Conservation (phyloP, 371 early-diverging fungal genomes). For the Neoconidiobolus thromboides region DNA sequence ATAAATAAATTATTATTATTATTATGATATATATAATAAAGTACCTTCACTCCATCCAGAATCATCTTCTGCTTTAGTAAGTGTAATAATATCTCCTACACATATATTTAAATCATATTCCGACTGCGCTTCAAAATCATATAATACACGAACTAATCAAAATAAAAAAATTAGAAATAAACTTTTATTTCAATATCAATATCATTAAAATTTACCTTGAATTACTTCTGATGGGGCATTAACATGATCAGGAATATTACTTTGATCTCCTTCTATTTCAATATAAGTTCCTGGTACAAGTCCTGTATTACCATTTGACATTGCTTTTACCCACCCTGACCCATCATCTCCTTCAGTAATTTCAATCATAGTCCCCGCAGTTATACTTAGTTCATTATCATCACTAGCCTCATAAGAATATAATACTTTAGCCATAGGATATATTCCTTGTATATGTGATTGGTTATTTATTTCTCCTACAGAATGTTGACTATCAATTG, state of each 20-base stretch:
- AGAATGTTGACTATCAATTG: neutral
- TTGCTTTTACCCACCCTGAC: constrained; percentile 59
- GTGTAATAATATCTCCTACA: constrained; percentile 40
- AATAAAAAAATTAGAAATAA: neutral
- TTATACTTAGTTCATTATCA: neutral
- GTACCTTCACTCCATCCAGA: constrained; percentile 66
- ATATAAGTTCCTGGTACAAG: constrained; percentile 54
- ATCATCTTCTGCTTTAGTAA: constrained; percentile 34
- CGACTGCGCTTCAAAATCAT: constrained; percentile 52
- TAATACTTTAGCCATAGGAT: neutral
- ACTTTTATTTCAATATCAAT: neutral
- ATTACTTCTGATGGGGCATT: constrained; percentile 10
- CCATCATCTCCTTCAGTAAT: constrained; percentile 15
- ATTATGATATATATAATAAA: neutral
- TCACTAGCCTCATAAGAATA: neutral
- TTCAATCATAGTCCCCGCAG: neutral
- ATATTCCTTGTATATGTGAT: neutral
- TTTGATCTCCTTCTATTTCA: constrained; percentile 13
- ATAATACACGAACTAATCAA: constrained; percentile 39
- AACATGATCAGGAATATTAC: constrained; percentile 60
- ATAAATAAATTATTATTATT: neutral
- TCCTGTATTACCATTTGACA: constrained; percentile 25
- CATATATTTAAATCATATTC: constrained; percentile 48
- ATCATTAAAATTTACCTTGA: neutral
- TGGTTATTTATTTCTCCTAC: neutral